Evolutionary conservation across 1,139 yeast genomes (phyloP).

Genomic region (Debaryomyces udenii): DNA sequence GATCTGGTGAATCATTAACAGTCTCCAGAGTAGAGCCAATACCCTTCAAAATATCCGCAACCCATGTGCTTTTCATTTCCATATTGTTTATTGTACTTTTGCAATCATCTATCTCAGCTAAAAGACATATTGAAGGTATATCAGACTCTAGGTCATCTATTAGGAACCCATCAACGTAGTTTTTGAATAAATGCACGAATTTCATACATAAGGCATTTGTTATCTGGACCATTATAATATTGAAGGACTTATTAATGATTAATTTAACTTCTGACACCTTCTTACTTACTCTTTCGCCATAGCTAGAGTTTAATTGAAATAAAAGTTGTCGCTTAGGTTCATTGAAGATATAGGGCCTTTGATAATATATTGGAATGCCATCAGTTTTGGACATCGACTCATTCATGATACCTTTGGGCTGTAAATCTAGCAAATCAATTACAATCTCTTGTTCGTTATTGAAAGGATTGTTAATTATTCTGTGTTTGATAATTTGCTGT

Average conservation of each 20-base stretch:
- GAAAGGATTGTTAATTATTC: slow-evolving; percentile 55
- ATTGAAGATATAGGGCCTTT: slow-evolving; percentile 56
- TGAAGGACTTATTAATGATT: slow-evolving; percentile 30
- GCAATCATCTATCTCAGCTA: slow-evolving; percentile 32
- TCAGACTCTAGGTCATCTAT: slow-evolving; percentile 21
- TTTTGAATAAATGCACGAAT: slow-evolving; percentile 31
- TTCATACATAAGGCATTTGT: slow-evolving; percentile 28
- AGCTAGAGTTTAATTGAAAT: slow-evolving; percentile 51
- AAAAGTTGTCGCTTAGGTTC: slow-evolving; percentile 51
- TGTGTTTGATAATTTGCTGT: slow-evolving; percentile 63
- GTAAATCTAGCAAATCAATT: slow-evolving; percentile 52
- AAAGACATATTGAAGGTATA: slow-evolving; percentile 23
- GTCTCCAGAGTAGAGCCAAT: not conserved
- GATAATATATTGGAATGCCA: slow-evolving; percentile 43
- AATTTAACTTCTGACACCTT: slow-evolving; percentile 32
- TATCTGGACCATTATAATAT: slow-evolving; percentile 31
- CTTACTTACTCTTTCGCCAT: slow-evolving; percentile 16
- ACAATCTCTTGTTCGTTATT: slow-evolving; percentile 55
- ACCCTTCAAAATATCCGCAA: slow-evolving; percentile 29
- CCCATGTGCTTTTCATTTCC: slow-evolving; percentile 42
- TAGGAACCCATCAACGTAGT: slow-evolving; percentile 24
- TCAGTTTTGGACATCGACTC: slow-evolving; percentile 20
- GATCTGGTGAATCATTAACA: slow-evolving; percentile 9
- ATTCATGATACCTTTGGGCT: slow-evolving; percentile 42
- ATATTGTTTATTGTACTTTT: slow-evolving; percentile 39